These are phyloP conservation scores for Ensete ventricosum DNA, from an alignment of 176 grass and related monocot species.

Conservation along the genomic window DNA sequence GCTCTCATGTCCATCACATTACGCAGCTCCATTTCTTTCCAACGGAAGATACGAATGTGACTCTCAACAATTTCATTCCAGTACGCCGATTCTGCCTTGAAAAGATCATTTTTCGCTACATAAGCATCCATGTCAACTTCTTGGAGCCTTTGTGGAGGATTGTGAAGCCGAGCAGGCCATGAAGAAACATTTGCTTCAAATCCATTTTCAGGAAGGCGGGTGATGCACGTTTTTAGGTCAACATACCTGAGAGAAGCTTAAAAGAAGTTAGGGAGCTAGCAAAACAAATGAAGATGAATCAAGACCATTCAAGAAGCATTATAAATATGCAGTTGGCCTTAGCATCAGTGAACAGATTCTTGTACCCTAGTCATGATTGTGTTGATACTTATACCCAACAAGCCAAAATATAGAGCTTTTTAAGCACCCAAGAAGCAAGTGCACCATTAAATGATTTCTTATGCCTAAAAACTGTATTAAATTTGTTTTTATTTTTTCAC, in stretches of 20 bases:
- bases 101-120: conserved; percentile 38
- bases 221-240: conserved; percentile 36
- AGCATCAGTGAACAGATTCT: neutral
- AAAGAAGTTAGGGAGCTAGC: neutral
- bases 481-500: no score
- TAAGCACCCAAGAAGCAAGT: no score
- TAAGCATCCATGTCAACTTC: conserved; percentile 26
- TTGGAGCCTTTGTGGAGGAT: conserved; percentile 31
- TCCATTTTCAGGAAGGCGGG: conserved; percentile 34
- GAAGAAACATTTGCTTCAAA: conserved; percentile 31
- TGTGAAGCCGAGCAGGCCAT: conserved; percentile 38
- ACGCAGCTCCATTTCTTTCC: conserved; percentile 32
- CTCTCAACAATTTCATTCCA: conserved; percentile 41
- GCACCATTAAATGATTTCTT: no score
- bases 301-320: neutral
- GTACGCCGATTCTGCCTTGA: conserved; percentile 30
- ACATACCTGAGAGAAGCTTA: conserved; percentile 22
- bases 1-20: conserved; percentile 56
- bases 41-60: conserved; percentile 30
- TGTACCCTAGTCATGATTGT: no score
- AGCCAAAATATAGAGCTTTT: no score
- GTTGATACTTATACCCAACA: no score
- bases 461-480: no score
- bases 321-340: neutral
- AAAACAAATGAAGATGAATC: conserved; percentile 2